Evolutionary conservation across 345 rosid species (phyloP), one percentile per base, ranked within the genome.

Genomic region (Xanthoceras sorbifolium): DNA sequence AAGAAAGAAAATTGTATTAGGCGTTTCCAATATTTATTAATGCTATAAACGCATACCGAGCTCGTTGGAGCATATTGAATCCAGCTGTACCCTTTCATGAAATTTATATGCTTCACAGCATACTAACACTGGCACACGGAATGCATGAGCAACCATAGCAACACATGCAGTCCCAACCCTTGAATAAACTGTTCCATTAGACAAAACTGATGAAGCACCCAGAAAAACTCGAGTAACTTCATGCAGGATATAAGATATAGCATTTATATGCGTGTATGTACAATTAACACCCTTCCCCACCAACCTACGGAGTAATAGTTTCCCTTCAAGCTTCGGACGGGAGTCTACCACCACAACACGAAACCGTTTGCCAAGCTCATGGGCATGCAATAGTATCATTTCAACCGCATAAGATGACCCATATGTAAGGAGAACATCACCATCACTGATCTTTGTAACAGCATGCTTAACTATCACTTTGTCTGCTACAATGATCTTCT

Each of bases 81-180:
- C 99, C 74, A 96, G 87, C 65, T 92, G 98, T 57, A 96, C 99
- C 81, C 99, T 90, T 85, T 93, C 94, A 28, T 96, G 97, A 83
- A 96, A 91, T 74, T 96, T 96, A 85, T 96, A 93, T 54, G 97
- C 93, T 89, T 93, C 99, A 52, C 99, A 96, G 76, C 98, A 96
- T 15, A 96, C 93, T 81, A 96, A 86, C 67, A 93, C 98, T 6
- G 99, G 98, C 69, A 92, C 89, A 64, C 63, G 81, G 69, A 91
- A 92, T 6, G 92, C 97, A 87, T 85, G 94, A 25, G 99, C 98
- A 79, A 91, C 98, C 98, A 96, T 93, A 40, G 98, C 99, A 73
- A 96, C 90, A 82, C 90, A 90, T 42, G 99, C 98, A 55, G 99
- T 93, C 64, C 99, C 99, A 20, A 92, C 98, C 73, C 98, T 88